Base-by-base conservation (phyloP, 2,329 filamentous ascomycete genomes). In the Arthrinium puccinioides region DNA sequence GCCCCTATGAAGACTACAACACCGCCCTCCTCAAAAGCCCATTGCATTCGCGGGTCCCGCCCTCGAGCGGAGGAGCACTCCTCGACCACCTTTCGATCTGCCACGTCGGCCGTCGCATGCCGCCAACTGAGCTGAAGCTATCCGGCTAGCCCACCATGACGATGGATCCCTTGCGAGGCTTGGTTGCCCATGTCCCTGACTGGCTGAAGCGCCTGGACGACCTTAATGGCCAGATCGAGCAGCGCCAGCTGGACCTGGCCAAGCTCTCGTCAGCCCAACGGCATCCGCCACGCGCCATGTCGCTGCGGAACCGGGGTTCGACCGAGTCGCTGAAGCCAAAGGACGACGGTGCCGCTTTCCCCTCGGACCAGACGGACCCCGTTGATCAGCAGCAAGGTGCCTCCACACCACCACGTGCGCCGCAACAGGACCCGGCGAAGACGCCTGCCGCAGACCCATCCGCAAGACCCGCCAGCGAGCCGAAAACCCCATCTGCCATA, bases 171-270 rank as follows among this genome's bases (percentile, higher is more conserved):
- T 59, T 82, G 38, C 69, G 62, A 38, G 69, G 69, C 41, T 63
- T 82, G 25, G 63, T 65, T 37, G 63, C 56, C 45, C 74, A 78
- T 42, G 66, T 79, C 28, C 78, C 77, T 13, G 68, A 72, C 53
- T 82, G 78, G 78, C 61, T 74, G 25, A 62, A 62, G 41, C 69
- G 73, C 16, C 66, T 82, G 30, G 72, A 79, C 43, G 71, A 79
- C 36, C 67, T 82, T 40, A 78, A 68, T 50, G 64, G 66, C 41
- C 71, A 82, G 54, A 78, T 82, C 41, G 69, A 76, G 41, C 64
- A 72, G 50, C 75, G 78, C 41, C 78, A 82, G 61, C 59, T 64
- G 35, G 76, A 81, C 51, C 64, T 82, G 39, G 77, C 76, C 24
- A 64, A 65, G 40, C 54, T 74, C 39, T 61, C 56, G 19, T 47